phyloP scores from a whole-genome alignment of 2,329 filamentous ascomycete species.

The Paracoccidioides lutzii region DNA sequence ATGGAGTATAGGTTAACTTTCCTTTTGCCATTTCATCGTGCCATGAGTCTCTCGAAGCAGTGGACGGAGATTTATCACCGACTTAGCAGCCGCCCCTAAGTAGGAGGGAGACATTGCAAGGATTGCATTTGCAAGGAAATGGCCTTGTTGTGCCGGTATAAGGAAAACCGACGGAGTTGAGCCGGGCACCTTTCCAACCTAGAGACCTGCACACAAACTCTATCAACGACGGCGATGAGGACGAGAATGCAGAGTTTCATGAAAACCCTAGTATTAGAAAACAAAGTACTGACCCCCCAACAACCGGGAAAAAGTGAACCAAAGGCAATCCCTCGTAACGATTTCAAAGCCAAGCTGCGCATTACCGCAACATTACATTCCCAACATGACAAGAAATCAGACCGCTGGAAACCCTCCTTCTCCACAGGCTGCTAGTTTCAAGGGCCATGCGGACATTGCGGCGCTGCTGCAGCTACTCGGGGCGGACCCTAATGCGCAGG shows the following conservation, averaged over 20 bases:
- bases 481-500: conserved; percentile 7
- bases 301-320: background rate
- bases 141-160: background rate
- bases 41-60: too few relatives aligned
- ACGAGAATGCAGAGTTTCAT: background rate
- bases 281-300: background rate
- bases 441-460: conserved; percentile 1
- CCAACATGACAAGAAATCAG: background rate
- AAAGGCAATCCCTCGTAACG: background rate
- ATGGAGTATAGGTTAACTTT: too few relatives aligned
- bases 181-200: background rate
- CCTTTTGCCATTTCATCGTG: too few relatives aligned
- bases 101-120: too few relatives aligned
- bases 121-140: background rate
- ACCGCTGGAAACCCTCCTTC: background rate
- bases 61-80: too few relatives aligned
- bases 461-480: background rate
- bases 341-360: background rate
- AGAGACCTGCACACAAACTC: background rate
- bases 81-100: too few relatives aligned
- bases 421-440: conserved; percentile 5
- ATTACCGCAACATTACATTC: background rate
- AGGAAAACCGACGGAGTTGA: background rate
- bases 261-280: background rate
- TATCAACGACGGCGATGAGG: background rate